phyloP scores from a whole-genome alignment of 768 basidiomycete species.

The Epithele typhae region DNA sequence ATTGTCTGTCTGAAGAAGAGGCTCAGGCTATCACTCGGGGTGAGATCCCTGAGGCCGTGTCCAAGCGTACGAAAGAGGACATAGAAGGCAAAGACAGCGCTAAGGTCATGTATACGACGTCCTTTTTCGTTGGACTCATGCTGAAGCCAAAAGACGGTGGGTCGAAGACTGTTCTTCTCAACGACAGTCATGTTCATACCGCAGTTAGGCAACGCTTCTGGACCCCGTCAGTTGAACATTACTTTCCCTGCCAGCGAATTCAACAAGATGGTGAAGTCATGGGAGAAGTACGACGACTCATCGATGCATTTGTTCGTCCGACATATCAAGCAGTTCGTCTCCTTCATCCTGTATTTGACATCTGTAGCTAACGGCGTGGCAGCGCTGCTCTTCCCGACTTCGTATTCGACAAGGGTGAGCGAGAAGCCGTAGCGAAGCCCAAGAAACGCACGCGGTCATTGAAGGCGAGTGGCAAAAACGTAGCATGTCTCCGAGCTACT shows the following conservation, averaged over 20 bases:
- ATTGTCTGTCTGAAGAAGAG: constrained; percentile 85
- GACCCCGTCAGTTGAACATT: constrained; percentile 86
- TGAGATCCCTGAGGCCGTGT: constrained; percentile 69
- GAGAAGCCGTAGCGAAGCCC: constrained; percentile 61
- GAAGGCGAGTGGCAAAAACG: constrained; percentile 8
- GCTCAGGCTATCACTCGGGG: constrained; percentile 87
- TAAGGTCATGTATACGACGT: constrained; percentile 82
- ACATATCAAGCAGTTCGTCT: constrained; percentile 73
- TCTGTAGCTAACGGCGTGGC: constrained; percentile 1
- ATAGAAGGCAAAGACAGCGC: constrained; percentile 72
- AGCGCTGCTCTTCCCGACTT: constrained; percentile 78
- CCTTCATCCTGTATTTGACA: constrained; percentile 26
- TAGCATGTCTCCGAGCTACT: too few species aligned
- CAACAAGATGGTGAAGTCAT: constrained; percentile 86
- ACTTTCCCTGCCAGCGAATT: constrained; percentile 97
- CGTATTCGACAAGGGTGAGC: constrained; percentile 78
- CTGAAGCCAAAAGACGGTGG: constrained; percentile 89
- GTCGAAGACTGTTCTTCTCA: too few species aligned
- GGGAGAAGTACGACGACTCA: constrained; percentile 91
- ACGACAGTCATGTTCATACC: not conserved
- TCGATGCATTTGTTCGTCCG: constrained; percentile 93
- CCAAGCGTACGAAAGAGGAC: constrained; percentile 72
- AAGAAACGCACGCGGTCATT: constrained; percentile 66
- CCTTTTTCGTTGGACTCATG: constrained; percentile 94
- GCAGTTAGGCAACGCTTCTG: constrained; percentile 62